Evolutionary conservation across 352 stramenopile species (phyloP), one percentile per base, ranked within the genome.

Genomic region (Phytopythium delawarense): DNA sequence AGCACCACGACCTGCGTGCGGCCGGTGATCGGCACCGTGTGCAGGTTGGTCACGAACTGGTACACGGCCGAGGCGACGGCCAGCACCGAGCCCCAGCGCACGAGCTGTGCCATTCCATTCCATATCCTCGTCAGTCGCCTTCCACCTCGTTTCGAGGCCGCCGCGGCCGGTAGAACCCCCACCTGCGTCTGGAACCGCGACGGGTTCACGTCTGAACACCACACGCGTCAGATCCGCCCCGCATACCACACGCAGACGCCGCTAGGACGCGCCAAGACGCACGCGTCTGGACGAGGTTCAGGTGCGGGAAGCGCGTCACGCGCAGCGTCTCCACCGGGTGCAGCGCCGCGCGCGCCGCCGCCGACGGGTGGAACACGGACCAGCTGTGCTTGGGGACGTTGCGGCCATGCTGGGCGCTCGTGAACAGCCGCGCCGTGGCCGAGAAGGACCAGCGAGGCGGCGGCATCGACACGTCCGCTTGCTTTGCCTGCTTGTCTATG

Each of bases 1-100:
- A 90, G 69, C 20, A 80, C 81, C 12, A 90, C 81, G 65, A 90
- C 81, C 46, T 90, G 81, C 20, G 78, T 88, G 8, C 81, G 78
- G 1, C 75, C 76, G 7, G 72, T 87, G 63, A 90, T 88, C 44
- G 81, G 81, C 39, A 90, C 78, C 9, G 67, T 81, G 70, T 86
- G 78, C 57, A 90, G 62, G 61, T 90, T 90, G 21, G 72, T 88
- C 40, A 85, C 50, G 58, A 90, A 90, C 65, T 90, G 81, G 52
- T 88, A 88, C 44, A 72, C 62, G 23, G 81, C 81, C 42, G 81
- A 72, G 0, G 66, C 64, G 35, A 85, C 70, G 7, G 63, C 75
- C 35, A 87, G 62, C 53, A 66, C 65, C 6, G 67, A 50, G 5
- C 75, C 71, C 73, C 69, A 83, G 16, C 75, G 63, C 64, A 81